These are phyloP conservation scores for Byssochlamys sp. DNA, from an alignment of 2,329 filamentous ascomycete genomes.

Conservation along the genomic window DNA sequence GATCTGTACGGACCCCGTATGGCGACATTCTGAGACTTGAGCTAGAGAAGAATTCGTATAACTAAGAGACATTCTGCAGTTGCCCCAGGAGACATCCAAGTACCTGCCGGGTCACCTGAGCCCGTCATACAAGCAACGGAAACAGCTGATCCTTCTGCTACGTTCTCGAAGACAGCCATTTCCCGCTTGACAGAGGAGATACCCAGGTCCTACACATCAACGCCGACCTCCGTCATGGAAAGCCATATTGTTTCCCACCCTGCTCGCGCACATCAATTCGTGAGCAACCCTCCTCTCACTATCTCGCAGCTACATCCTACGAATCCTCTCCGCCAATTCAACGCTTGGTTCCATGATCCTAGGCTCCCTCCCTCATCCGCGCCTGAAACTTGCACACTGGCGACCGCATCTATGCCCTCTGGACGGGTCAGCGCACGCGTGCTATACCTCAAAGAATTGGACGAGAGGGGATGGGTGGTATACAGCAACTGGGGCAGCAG, in stretches of 20 bases:
- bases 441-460: constrained; percentile 93
- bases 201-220: constrained; percentile 24
- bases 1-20: constrained; percentile 24
- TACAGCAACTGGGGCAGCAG: constrained; percentile 82
- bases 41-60: background rate
- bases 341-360: constrained; percentile 75
- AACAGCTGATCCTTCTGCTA: constrained; percentile 7
- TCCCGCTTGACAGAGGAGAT: constrained; percentile 5
- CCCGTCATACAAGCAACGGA: constrained; percentile 9
- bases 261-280: constrained; percentile 35
- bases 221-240: constrained; percentile 26
- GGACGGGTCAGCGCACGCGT: constrained; percentile 76
- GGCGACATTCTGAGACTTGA: background rate
- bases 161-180: constrained; percentile 2
- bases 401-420: constrained; percentile 72
- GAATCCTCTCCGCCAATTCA: constrained; percentile 71
- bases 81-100: constrained; percentile 34
- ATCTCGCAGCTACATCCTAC: constrained; percentile 32
- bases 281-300: constrained; percentile 33
- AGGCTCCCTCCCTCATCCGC: constrained; percentile 54
- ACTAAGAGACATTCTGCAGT: constrained; percentile 18
- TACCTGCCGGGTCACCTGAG: constrained; percentile 6
- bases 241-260: constrained; percentile 26
- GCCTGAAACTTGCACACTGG: constrained; percentile 79
- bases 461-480: constrained; percentile 71